Conservation (phyloP, 768 basidiomycete genomes). For the Russula lepida region DNA sequence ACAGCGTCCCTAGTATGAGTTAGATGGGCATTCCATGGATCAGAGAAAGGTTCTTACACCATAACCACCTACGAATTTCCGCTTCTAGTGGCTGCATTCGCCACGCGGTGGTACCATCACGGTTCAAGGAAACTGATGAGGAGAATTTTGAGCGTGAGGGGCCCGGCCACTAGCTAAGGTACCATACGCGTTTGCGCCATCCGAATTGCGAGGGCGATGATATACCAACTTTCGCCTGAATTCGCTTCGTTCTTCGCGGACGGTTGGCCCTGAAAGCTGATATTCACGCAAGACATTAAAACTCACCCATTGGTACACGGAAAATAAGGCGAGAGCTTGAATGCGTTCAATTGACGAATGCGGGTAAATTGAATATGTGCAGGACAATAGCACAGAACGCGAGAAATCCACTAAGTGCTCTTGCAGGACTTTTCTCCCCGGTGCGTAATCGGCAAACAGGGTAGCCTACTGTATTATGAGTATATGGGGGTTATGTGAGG, state of each 20-base stretch:
- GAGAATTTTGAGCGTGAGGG: not conserved
- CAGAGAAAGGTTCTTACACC: constrained; percentile 20
- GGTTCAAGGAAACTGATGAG: constrained; percentile 21
- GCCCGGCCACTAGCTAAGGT: not conserved
- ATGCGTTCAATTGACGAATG: constrained; percentile 22
- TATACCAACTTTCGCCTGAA: constrained; percentile 18
- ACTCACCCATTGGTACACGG: constrained; percentile 20
- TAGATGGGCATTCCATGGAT: not conserved
- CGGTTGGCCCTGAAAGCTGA: not conserved
- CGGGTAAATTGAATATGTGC: constrained; percentile 1
- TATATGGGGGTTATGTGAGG: not conserved
- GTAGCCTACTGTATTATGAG: constrained; percentile 1
- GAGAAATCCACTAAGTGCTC: constrained; percentile 20
- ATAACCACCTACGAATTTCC: constrained; percentile 21
- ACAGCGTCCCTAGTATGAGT: constrained; percentile 18
- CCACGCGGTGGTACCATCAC: constrained; percentile 22
- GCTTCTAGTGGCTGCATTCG: constrained; percentile 22
- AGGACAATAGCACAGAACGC: constrained; percentile 16
- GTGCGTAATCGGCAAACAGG: constrained; percentile 19
- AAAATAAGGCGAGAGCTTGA: constrained; percentile 20
- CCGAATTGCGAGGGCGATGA: constrained; percentile 20
- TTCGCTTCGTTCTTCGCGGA: constrained; percentile 10
- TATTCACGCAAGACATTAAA: not conserved
- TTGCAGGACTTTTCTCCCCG: constrained; percentile 20
- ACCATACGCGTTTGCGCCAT: constrained; percentile 23